phyloP scores from a whole-genome alignment of 441 rosid genomes.

The Aquilaria agallochum region DNA sequence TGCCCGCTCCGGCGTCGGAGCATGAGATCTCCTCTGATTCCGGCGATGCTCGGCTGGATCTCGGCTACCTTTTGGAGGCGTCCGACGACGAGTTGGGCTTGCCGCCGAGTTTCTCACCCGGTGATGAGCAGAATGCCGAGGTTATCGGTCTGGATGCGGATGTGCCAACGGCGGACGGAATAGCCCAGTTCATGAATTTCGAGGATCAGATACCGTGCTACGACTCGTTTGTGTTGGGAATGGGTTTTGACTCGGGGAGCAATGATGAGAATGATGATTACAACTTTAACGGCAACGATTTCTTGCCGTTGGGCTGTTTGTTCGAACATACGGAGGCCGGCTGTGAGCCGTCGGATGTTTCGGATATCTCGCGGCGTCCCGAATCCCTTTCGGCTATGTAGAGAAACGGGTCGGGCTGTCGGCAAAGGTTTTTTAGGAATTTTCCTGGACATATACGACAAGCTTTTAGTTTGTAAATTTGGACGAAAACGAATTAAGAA shows the following conservation, averaged over 20 bases:
- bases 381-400: constrained; percentile 43
- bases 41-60: constrained; percentile 20
- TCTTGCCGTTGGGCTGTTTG: constrained; percentile 41
- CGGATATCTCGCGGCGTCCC: constrained; percentile 38
- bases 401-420: constrained; percentile 1
- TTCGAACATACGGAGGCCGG: constrained; percentile 23
- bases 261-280: background rate
- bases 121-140: constrained; percentile 6
- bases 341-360: constrained; percentile 24
- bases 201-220: constrained; percentile 27
- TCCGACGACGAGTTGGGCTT: constrained; percentile 45
- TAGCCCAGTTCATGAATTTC: constrained; percentile 18
- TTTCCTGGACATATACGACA: background rate
- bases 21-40: constrained; percentile 12
- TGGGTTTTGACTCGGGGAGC: constrained; percentile 16
- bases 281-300: constrained; percentile 20
- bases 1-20: constrained; percentile 6
- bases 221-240: constrained; percentile 32
- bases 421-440: background rate
- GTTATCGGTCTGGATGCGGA: constrained; percentile 5
- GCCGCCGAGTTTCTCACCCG: constrained; percentile 28
- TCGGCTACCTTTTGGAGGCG: constrained; percentile 38
- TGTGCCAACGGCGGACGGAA: constrained; percentile 6
- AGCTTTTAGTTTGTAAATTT: constrained; percentile 7
- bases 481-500: background rate